Base-by-base conservation (phyloP, 345 rosid species). In the Anastatica hierochuntica region DNA sequence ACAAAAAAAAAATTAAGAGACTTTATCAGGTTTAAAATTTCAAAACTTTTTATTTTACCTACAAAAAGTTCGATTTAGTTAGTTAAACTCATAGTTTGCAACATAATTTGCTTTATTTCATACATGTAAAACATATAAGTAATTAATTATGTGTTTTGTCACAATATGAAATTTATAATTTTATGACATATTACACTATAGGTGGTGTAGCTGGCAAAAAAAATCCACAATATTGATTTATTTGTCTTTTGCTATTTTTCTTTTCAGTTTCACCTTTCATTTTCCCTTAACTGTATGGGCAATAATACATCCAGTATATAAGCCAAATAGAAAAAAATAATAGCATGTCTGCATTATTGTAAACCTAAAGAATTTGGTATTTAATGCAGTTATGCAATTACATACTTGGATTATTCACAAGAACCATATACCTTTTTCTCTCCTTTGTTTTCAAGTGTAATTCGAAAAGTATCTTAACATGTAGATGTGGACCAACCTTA, bases 321-420 rank as follows among this genome's bases (percentile, higher is more conserved):
- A 67, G 59, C 71, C 60, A 67, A 67, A 67, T 53, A 53, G 61
- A n/a, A 67, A 54, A 48, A 65, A 60, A 60, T 30, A 59, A 67
- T 39, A 50, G 30, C 33, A 46, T 60, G 66, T 40, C 33, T 67
- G 40, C 50, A 67, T 46, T 67, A 67, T 67, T 53, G 51, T 46
- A 55, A 67, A 60, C 56, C 34, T 46, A 51, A 14, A 53, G 19
- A 53, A 60, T 53, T 60, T 53, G 57, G 51, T 67, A 24, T 67
- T 47, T 39, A 44, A 60, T 53, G 47, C 51, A 59, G 38, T 60
- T 43, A 52, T 58, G 60, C 60, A 58, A 59, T 37, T 66, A 38
- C 31, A 59, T 66, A 38, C 43, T 59, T 66, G 71, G 71, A 59
- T 66, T 67, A 67, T 67, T 67, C 66, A 60, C 34, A 66, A 52